Conservation (phyloP, 176 grass and related monocot species). For the Alopecurus myosuroides region DNA sequence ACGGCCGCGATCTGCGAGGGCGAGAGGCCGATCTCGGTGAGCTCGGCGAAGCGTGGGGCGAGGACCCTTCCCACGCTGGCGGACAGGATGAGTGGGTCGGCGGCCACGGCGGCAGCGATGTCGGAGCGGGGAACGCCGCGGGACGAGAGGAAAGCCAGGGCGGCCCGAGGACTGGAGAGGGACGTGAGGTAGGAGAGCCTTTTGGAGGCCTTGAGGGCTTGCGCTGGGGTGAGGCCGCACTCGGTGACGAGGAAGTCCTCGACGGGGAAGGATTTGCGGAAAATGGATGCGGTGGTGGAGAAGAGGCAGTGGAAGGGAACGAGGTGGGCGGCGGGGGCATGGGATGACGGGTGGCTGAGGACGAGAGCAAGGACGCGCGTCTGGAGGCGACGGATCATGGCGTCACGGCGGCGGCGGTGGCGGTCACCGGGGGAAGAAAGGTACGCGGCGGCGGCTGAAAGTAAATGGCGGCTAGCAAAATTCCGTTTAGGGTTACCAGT, state of each 20-base stretch:
- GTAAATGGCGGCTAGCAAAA: not conserved
- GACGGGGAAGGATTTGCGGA: not conserved
- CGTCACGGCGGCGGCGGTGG: not conserved
- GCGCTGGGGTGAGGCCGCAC: not conserved
- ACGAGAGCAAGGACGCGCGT: not conserved
- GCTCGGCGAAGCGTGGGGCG: not conserved
- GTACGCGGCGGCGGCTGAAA: not conserved
- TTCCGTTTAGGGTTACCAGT: not conserved
- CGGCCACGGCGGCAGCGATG: not conserved
- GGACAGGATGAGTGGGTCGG: not conserved
- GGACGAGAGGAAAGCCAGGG: not conserved
- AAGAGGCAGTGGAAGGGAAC: not conserved
- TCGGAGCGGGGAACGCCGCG: not conserved
- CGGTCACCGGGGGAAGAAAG: not conserved
- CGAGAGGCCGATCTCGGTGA: not conserved
- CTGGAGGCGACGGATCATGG: not conserved
- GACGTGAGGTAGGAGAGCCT: not conserved
- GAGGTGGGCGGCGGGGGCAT: not conserved
- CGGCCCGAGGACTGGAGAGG: not conserved
- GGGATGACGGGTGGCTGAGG: not conserved
- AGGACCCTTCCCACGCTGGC: not conserved
- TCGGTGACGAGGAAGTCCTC: not conserved
- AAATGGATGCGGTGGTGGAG: not conserved
- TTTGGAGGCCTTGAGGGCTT: not conserved
- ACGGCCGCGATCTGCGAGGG: not conserved